Evolutionary conservation across 2,329 filamentous ascomycete genomes (phyloP), one percentile per base, ranked within the genome.

Genomic region (Arachnomyces sp.): DNA sequence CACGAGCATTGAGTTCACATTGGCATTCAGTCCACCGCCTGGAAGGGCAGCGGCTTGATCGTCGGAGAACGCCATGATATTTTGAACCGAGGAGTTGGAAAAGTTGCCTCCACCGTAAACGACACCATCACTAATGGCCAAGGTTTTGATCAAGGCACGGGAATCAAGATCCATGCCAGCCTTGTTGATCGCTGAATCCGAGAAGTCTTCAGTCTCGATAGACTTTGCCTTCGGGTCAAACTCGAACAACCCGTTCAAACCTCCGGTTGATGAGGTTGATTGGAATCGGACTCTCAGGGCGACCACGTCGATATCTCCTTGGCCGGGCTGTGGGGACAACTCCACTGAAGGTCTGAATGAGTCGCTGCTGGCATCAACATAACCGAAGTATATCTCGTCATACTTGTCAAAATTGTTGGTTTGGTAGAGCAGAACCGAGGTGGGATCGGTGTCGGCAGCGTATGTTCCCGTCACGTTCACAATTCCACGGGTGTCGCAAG

Each of bases 341-440:
- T 84, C 94, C 38, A 98, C 79, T 3, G 77, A 77, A 11, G 90
- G 87, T 31, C 80, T 80, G 70, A 95, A 95, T 14, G 74, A 75
- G 46, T 67, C 69, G 7, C 77, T 81, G 39, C 76, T 79, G 39
- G 81, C 80, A 56, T 96, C 87, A 39, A 98, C 79, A 49, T 79
- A 79, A 34, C 89, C 92, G 49, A 82, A 83, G 64, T 88, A 94
- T 43, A 98, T 80, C 50, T 85, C 81, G 57, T 98, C 92, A 56
- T 94, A 96, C 63, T 98, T 98, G 69, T 96, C 90, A 60, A 82
- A 93, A 58, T 93, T 76, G 65, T 98, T 98, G 13, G 89, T 94
- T 63, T 98, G 92, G 58, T 76, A 93, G 6, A 95, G 67, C 0
- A 76, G 73, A 1, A 72, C 77, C 18, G 76, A 72, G 42, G 80